phyloP scores from a whole-genome alignment of 1,284 basidiomycete genomes.

The Quambalaria eucalypti region DNA sequence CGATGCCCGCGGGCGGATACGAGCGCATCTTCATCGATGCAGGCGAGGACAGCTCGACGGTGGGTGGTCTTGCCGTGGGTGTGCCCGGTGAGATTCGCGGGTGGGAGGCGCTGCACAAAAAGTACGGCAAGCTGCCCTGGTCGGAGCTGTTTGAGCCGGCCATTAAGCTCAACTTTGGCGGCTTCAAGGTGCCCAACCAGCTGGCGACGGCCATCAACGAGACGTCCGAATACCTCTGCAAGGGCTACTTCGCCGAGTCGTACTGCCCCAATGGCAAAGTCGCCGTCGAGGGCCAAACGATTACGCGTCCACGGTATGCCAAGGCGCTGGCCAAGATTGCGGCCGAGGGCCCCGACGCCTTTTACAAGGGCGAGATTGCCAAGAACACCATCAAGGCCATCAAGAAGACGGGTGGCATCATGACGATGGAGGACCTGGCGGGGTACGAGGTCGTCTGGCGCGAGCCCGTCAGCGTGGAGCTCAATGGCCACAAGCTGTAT shows the following conservation, averaged over 20 bases:
- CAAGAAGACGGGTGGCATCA: conserved; percentile 26
- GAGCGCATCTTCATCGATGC: conserved; percentile 43
- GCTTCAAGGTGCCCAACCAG: conserved; percentile 38
- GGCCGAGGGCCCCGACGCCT: conserved; percentile 24
- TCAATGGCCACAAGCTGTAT: conserved; percentile 25
- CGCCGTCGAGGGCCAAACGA: conserved; percentile 30
- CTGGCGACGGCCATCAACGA: conserved; percentile 27
- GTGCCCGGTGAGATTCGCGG: conserved; percentile 47
- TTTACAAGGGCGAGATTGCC: conserved; percentile 36
- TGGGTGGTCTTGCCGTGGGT: conserved; percentile 21
- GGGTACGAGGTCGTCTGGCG: conserved; percentile 26
- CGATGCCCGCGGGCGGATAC: conserved; percentile 46
- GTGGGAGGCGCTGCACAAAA: conserved; percentile 39
- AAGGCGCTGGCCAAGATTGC: conserved; percentile 28
- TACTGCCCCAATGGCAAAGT: conserved; percentile 37
- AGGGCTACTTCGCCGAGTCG: conserved; percentile 2
- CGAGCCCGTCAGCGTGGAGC: conserved; percentile 19
- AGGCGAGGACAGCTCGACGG: conserved; percentile 16
- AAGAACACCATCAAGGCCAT: conserved; percentile 22
- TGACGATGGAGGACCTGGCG: conserved; percentile 29
- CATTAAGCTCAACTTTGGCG: conserved; percentile 34
- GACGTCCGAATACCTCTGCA: conserved; percentile 7
- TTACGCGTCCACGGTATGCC: conserved; percentile 23
- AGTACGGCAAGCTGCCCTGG: conserved; percentile 46
- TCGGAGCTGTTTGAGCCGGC: conserved; percentile 35